These are phyloP conservation scores for Paracamarosporium sp. DNA, from an alignment of 2,329 filamentous ascomycete genomes.

Conservation along the genomic window DNA sequence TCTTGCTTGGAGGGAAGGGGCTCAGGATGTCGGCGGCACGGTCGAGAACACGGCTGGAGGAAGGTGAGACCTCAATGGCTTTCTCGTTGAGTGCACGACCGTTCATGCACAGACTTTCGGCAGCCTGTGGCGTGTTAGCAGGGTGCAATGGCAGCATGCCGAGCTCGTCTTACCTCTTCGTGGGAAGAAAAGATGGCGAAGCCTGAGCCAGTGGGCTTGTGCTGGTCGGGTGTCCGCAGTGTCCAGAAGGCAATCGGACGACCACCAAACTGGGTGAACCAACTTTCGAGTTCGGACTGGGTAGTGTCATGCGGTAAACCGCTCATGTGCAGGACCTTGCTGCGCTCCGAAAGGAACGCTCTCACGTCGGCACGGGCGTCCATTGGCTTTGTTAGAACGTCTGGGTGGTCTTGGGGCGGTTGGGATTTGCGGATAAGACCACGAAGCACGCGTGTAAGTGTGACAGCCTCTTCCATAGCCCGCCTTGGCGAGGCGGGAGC, in stretches of 20 bases:
- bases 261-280: conserved; percentile 98
- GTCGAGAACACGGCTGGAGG: conserved; percentile 94
- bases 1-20: conserved; percentile 98
- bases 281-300: conserved; percentile 97
- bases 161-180: conserved; percentile 77
- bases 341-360: conserved; percentile 93
- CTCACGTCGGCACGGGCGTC: conserved; percentile 95
- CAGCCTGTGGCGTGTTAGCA: conserved; percentile 67
- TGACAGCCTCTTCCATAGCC: conserved; percentile 97
- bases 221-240: conserved; percentile 93
- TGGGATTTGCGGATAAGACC: conserved; percentile 96
- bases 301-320: conserved; percentile 97
- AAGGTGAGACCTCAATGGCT: conserved; percentile 97
- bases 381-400: conserved; percentile 93
- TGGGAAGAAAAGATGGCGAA: conserved; percentile 99
- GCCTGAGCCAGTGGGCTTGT: conserved; percentile 98
- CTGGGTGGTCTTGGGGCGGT: conserved; percentile 89
- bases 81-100: conserved; percentile 97
- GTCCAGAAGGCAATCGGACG: conserved; percentile 99
- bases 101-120: conserved; percentile 98
- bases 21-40: conserved; percentile 95
- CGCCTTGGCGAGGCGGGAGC: conserved; percentile 93
- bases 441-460: conserved; percentile 87
- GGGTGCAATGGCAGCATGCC: neutral
- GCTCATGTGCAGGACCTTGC: conserved; percentile 98